Evolutionary conservation across 768 basidiomycete genomes (phyloP), one percentile per base, ranked within the genome.

Genomic region (Boletus pseudopeckii): DNA sequence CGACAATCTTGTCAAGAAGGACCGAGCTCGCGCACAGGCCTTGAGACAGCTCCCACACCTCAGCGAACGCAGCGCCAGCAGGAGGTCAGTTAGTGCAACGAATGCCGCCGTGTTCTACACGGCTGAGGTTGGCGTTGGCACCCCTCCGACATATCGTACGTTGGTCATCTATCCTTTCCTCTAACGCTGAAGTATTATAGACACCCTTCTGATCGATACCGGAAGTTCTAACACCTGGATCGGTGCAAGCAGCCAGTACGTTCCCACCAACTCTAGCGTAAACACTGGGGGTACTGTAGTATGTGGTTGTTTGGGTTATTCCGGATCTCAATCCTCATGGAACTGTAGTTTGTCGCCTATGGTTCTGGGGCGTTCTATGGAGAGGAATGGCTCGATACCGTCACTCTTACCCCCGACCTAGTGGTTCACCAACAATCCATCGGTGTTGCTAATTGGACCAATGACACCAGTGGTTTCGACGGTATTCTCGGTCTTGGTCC

Each of bases 401-500:
- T 63, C 28, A 60, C 53, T 7, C 48, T 64, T n/a, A 8, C 34
- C 2, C 24, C 57, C 4, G 45, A 15, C 10, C 22, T 59, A 14
- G 39, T 52, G 4, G 42, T 62, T 34, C 41, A 8, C 2, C 20
- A 55, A 3, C 77, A 79, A 58, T 68, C 66, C 20, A 71, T 78
- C 24, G 59, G 75, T 20, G 72, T 69, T 45, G 75, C 76, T 1
- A 45, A 50, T 5, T 36, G 18, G 1, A n/a, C 65, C 15, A 1
- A 28, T 2, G 74, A 72, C 22, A 64, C 71, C 38, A 37, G 47
- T 5, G 68, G 61, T 9, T 60, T 74, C 14, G 75, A 77, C 47
- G 77, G 77, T 13, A 67, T 77, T 45, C 67, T 78, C 13, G 59
- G 76, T 58, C 32, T 62, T 26, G 69, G 75, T 8, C 76, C 76